phyloP scores from a whole-genome alignment of 176 grass and related monocot genomes.

The Alopecurus myosuroides region DNA sequence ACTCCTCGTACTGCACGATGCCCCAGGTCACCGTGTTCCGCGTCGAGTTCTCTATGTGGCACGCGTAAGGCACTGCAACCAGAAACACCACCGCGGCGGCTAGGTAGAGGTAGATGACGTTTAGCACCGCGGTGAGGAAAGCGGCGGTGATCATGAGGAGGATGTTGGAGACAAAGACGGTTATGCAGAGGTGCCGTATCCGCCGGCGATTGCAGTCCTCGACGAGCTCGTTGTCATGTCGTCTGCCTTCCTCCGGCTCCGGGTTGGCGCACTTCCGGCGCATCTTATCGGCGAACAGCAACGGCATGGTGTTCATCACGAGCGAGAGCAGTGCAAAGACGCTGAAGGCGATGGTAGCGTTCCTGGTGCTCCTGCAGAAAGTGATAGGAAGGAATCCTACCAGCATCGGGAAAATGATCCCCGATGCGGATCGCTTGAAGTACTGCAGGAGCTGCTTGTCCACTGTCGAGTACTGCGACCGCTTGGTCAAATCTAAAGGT shows the following conservation, averaged over 20 bases:
- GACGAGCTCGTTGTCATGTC: neutral
- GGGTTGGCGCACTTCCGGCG: neutral
- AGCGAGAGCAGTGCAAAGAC: neutral
- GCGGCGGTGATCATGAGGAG: neutral
- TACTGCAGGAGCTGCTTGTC: slow-evolving; percentile 7
- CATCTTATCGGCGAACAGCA: slow-evolving; percentile 6
- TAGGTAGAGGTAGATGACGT: neutral
- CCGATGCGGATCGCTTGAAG: neutral
- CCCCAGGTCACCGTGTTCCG: neutral
- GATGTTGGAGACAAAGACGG: neutral
- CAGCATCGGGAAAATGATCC: slow-evolving; percentile 1
- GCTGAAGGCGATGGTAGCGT: neutral
- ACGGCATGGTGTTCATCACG: neutral
- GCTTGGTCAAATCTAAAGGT: neutral
- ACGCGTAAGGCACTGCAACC: neutral
- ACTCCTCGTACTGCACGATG: slow-evolving; percentile 5
- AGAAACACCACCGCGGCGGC: neutral
- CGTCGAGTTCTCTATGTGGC: neutral
- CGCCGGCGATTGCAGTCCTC: neutral
- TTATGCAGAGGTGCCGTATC: neutral
- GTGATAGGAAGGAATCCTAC: slow-evolving; percentile 5
- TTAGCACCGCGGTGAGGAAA: neutral
- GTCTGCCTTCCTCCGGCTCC: neutral
- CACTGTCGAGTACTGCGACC: neutral
- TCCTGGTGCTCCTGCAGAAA: slow-evolving; percentile 17